Percentiles rank a stretch among this genome's conserved stretches.
phyloP scores from a whole-genome alignment of 164 flowering plant genomes.

The Umbilicus rupestris region DNA sequence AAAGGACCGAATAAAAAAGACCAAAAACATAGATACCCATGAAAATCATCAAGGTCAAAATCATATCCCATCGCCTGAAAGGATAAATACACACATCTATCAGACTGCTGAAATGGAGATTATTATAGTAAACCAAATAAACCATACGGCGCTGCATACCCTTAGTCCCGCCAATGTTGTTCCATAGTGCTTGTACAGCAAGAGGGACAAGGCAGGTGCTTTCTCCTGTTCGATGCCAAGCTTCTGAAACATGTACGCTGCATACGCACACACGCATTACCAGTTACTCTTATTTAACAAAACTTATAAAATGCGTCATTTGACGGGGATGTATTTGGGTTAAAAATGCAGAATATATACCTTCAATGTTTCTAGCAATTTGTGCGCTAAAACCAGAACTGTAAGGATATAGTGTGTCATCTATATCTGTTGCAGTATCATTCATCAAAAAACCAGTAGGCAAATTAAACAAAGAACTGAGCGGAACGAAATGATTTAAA shows the following conservation, averaged over 20 bases:
- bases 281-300: neutral
- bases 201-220: neutral
- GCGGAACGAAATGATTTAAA: neutral
- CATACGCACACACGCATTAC: neutral
- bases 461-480: neutral
- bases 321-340: neutral
- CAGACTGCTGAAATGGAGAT: neutral
- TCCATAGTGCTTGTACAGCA: conserved; percentile 7
- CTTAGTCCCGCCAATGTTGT: conserved; percentile 60
- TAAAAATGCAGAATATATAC: neutral
- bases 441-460: neutral
- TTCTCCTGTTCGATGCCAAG: conserved; percentile 7
- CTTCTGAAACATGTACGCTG: conserved; percentile 8
- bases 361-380: neutral
- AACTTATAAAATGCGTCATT: neutral
- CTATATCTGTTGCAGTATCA: neutral
- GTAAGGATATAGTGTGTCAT: conserved; percentile 5
- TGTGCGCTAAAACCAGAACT: neutral
- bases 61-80: conserved; percentile 74
- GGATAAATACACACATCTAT: conserved; percentile 3
- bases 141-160: conserved; percentile 25
- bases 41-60: conserved; percentile 76
- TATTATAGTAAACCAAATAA: neutral
- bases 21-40: conserved; percentile 33
- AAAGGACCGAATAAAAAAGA: neutral